Evolutionary conservation across 805 yeast genomes (phyloP).

Genomic region (Sungouiella thailandica): DNA sequence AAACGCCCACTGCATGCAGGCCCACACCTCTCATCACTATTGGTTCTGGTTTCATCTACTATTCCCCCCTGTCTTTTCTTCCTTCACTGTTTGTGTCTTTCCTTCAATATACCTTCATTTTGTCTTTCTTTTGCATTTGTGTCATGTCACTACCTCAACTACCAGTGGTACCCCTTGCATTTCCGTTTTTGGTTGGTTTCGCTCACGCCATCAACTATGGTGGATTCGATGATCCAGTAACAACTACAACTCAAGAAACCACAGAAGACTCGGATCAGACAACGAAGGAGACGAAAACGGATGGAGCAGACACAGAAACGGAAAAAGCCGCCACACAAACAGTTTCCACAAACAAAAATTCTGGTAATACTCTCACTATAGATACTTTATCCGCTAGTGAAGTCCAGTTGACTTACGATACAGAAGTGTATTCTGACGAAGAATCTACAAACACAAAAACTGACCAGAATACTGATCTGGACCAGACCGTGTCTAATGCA

Average conservation of each 20-base stretch:
- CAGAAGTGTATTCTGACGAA: slow-evolving; percentile 1
- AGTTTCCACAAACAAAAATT: slow-evolving; percentile 2
- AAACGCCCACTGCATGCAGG: no score
- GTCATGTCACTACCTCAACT: not conserved
- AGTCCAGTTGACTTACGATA: not conserved
- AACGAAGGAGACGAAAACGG: not conserved
- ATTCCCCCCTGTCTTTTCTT: no score
- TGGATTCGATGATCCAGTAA: slow-evolving; percentile 9
- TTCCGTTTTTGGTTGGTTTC: not conserved
- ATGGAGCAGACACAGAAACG: slow-evolving; percentile 1
- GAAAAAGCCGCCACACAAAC: slow-evolving; percentile 2
- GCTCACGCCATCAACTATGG: slow-evolving; percentile 12
- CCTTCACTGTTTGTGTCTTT: no score
- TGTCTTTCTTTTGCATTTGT: not conserved
- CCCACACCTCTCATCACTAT: no score
- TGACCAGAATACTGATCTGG: slow-evolving; percentile 2
- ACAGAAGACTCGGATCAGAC: not conserved
- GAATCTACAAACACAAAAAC: slow-evolving; percentile 5
- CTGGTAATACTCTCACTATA: slow-evolving; percentile 3
- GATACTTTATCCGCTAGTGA: not conserved
- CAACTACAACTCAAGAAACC: slow-evolving; percentile 1
- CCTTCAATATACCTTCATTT: no score
- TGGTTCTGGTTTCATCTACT: no score
- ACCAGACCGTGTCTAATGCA: slow-evolving; percentile 2
- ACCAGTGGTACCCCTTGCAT: not conserved